Evolutionary conservation across 371 early-diverging fungal genomes (phyloP).

Genomic region (Umbelopsis sp.): DNA sequence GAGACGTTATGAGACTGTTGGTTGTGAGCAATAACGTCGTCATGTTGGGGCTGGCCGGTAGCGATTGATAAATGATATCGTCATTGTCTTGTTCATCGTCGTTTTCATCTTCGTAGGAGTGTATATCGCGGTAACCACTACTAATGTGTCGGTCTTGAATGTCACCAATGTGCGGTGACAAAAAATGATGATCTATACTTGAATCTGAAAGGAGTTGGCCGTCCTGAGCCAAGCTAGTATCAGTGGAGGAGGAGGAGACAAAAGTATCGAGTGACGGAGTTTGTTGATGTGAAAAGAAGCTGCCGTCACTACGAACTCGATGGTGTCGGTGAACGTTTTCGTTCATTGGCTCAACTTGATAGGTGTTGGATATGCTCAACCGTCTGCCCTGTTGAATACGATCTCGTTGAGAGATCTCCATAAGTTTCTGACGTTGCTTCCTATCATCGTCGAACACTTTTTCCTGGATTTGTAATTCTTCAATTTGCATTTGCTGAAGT

Average conservation of each 20-base stretch:
- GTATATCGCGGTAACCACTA: neutral
- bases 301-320: conserved; percentile 8
- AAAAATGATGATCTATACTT: neutral
- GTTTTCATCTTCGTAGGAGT: neutral
- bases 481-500: conserved; percentile 1
- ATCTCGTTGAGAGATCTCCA: conserved; percentile 1
- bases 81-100: neutral
- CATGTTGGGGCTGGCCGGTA: neutral
- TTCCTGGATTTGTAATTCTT: conserved; percentile 9
- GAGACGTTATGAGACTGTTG: conserved; percentile 9
- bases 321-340: neutral
- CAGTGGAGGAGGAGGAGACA: neutral
- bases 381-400: conserved; percentile 11
- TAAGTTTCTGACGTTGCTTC: conserved; percentile 9
- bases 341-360: neutral
- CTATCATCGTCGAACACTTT: neutral
- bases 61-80: neutral
- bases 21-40: conserved; percentile 15
- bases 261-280: neutral
- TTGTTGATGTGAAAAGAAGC: conserved; percentile 9
- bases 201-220: neutral
- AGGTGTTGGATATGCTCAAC: neutral
- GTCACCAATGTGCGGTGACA: neutral
- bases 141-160: neutral
- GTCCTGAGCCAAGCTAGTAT: neutral